Evolutionary conservation across 139 green algal species (phyloP), one percentile per base, ranked within the genome.

Genomic region (Picocystis salinarum): DNA sequence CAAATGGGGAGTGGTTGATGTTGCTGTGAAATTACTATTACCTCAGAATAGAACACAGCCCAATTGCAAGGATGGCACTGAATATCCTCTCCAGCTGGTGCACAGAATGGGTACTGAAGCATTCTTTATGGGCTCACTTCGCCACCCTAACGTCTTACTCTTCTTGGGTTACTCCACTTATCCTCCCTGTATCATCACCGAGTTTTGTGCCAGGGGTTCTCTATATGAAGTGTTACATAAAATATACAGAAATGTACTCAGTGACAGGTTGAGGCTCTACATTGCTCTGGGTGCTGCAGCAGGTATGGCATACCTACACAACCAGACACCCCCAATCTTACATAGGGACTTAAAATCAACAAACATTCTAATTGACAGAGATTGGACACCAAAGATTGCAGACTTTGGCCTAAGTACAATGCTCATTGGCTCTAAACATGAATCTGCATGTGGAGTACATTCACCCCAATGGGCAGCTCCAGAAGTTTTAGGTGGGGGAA

Each of bases 341-440:
- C 69, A 77, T 52, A 42, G 62, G 15, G 67, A 77, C 52, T 47
- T 77, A 15, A 77, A 78, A 62, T 57, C 37, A 4, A 60, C 66
- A 29, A 78, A 78, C 52, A 36, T 77, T 34, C 64, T 78, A 28
- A 62, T 78, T 18, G 59, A 73, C 27, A 59, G 63, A 36, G 45
- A 70, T 51, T 77, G 67, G 67, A 31, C 39, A 15, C 51, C 67
- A 40, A 77, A 77, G 55, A 64, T 74, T 39, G 68, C 24, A 23
- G 69, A 78, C 58, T 78, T 78, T 57, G 75, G 75, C 39, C 41
- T 77, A 37, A 54, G 29, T 12, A 55, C 64, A 39, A 40, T 77
- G 23, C 61, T 77, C 57, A 66, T 76, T 44, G 55, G 65, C 30
- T 33, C 24, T 13, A 34, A 27, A 3, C 52, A 73, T 29, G 50